Base-by-base conservation (phyloP, 306 rosid species). In the Sesbania bispinosa region DNA sequence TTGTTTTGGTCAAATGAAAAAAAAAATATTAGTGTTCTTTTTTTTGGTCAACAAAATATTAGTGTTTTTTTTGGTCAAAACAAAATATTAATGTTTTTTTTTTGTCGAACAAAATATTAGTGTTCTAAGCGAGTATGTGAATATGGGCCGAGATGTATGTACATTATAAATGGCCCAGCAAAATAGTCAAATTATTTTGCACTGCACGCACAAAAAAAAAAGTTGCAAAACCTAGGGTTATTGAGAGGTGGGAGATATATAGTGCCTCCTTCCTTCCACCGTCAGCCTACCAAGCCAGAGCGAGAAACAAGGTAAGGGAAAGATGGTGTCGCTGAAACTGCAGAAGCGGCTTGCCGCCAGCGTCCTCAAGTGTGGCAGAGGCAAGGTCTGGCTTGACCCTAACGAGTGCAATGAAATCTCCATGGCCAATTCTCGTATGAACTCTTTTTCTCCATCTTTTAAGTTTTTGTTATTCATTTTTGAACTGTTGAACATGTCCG, bases 371-470 rank as follows among this genome's bases (percentile, higher is more conserved):
- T 90, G 98, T 23, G 98, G 98, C 0, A 75, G 83, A 13, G 97
- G 97, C 70, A 93, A 93, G 85, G 96, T 93, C 36, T 93, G 98
- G 98, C 92, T 93, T 19, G 98, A 93, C 74, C 98, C 98, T 4
- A 93, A 93, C 74, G 98, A 93, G 76, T 82, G 69, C 81, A 93
- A 84, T 59, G 98, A 93, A 77, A 93, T 90, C 84, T 93, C 97
- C 83, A 90, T 90, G 97, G 98, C 97, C 51, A 93, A 93, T 76
- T 93, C 98, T 63, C 98, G 97, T 93, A 82, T 10, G 85, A 8
- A 38, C 51, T 8, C 30, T 7, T 41, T 8, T 26, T n/a, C 4
- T 61, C n/a, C 10, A 3, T 5, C 1, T 10, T 0, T 8, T 15
- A 5, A 6, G 32, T 41, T 10, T 6, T 6, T 58, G 21, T 32